Evolutionary conservation across 140 eudicot species (phyloP), one percentile per base, ranked within the genome.

Genomic region (Ambrosia hybrid): DNA sequence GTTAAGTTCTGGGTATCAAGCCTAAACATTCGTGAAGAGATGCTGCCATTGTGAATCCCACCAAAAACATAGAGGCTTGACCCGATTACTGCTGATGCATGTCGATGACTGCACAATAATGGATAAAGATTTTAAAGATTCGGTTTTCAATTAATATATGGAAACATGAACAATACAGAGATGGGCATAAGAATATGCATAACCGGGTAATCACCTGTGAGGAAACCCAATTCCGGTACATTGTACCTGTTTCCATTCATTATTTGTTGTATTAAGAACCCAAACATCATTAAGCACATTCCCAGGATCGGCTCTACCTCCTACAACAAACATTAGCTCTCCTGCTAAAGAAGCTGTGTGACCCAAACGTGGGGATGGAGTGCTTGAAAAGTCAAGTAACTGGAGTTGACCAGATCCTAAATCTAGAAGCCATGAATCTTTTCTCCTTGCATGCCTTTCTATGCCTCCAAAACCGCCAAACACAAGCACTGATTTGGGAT

Each of bases 381-480:
- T 14, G 34, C 17, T 83, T 69, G 72, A 49, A 73, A 67, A 61
- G 77, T 67, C 67, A 69, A 94, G 45, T 39, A 63, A 70, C 57
- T 83, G 81, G 12, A 88, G 36, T 61, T 70, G 67, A 70, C 97
- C 95, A 37, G 85, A 73, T 11, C 73, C 57, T 37, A 82, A 81
- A 81, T 94, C 92, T 21, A 94, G 82, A 57, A 86, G 58, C 83
- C 90, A 66, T 34, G 86, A 68, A 76, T 94, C 97, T 71, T 85
- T 86, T 78, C 97, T 84, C 33, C 99, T 83, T 67, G 96, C 86
- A 83, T 90, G 99, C 45, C 95, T 88, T 71, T 96, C 99, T 14
- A 78, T 72, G 65, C 99, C 99, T 72, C 99, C 99, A 80, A 94
- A 94, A 68, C 99, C 99, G 5, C 97, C 99, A 83, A 88, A 94